phyloP scores from a whole-genome alignment of 331 rosid species.

The Quercus lobata region DNA sequence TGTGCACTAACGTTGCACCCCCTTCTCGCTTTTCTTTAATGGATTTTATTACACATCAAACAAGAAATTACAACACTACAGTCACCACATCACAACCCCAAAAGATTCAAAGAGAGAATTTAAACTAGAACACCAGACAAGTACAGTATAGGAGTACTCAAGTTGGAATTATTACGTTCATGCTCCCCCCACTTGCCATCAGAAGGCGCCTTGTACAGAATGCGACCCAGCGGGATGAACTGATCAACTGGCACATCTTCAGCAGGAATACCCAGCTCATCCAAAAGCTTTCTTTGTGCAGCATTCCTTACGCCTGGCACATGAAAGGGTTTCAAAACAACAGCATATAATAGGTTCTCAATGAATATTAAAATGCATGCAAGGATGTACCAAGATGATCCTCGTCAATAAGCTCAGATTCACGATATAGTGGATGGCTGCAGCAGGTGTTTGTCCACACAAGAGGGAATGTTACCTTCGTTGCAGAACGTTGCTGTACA shows the following conservation, averaged over 20 bases:
- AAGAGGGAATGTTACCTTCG: constrained; percentile 97
- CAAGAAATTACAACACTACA: background rate
- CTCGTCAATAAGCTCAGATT: constrained; percentile 91
- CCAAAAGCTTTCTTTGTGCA: constrained; percentile 97
- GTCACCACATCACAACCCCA: background rate
- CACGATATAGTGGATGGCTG: constrained; percentile 96
- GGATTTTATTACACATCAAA: too few species aligned
- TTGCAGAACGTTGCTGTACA: constrained; percentile 85
- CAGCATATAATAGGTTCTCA: constrained; percentile 6
- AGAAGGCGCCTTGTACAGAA: constrained; percentile 96
- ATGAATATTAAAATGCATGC: background rate
- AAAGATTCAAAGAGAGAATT: background rate
- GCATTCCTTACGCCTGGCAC: constrained; percentile 86
- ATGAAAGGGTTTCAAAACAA: background rate
- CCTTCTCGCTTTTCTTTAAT: too few species aligned
- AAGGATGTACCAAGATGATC: constrained; percentile 58
- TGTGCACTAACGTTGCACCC: too few species aligned
- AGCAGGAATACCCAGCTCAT: constrained; percentile 88
- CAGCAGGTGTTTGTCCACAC: constrained; percentile 99
- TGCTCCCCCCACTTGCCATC: constrained; percentile 99
- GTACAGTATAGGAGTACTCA: background rate
- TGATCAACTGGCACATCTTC: constrained; percentile 90
- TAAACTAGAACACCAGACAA: background rate
- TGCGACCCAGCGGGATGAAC: constrained; percentile 90
- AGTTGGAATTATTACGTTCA: constrained; percentile 62